These are phyloP conservation scores for Castanea sativa DNA, from an alignment of 306 rosid species.

Conservation along the genomic window DNA sequence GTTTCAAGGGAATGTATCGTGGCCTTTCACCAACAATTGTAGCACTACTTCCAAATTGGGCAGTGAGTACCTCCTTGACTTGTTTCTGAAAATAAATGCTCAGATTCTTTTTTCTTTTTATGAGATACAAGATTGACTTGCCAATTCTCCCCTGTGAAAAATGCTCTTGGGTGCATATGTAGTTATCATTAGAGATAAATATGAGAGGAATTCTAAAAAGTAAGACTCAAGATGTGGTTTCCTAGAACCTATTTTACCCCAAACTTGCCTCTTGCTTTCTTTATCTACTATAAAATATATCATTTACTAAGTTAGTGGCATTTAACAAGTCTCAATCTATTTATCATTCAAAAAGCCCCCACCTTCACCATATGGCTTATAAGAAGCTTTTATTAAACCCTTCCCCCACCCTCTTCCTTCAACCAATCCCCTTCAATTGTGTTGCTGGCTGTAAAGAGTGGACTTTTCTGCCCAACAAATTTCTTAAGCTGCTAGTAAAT, in stretches of 20 bases:
- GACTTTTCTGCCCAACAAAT: not conserved
- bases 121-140: not conserved
- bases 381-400: not conserved
- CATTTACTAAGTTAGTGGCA: not conserved
- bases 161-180: not conserved
- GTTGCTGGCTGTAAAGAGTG: not conserved
- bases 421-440: not conserved
- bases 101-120: not conserved
- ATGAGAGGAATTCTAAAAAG: not conserved
- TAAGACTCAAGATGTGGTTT: not conserved
- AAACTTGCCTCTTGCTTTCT: not conserved
- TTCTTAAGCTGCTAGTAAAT: not conserved
- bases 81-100: not conserved
- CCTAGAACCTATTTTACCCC: not conserved
- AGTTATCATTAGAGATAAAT: conserved; percentile 7
- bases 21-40: conserved; percentile 94
- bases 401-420: not conserved
- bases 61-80: conserved; percentile 58
- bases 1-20: conserved; percentile 86
- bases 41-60: conserved; percentile 99
- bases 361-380: not conserved
- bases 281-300: not conserved
- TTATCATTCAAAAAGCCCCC: not conserved
- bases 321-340: no score
- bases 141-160: not conserved